Evolutionary conservation across 73 alveolate species (phyloP).

Genomic region (Chromera velia): DNA sequence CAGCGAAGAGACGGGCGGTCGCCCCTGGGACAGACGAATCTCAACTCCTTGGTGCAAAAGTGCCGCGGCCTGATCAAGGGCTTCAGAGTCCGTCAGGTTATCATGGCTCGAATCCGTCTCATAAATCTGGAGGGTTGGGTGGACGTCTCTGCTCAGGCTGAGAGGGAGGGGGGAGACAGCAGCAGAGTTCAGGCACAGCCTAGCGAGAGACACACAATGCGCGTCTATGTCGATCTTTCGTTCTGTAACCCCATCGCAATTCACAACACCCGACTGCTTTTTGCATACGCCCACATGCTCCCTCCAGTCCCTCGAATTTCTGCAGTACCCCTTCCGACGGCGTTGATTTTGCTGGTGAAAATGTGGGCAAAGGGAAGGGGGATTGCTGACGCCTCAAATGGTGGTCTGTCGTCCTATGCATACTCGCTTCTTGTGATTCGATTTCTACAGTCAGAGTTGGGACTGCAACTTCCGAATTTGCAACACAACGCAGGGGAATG

Average conservation of each 20-base stretch:
- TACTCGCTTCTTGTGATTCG: slow-evolving; percentile 4
- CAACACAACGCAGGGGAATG: background rate
- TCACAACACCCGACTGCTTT: background rate
- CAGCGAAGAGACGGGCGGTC: too few species aligned
- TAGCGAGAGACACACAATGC: too few species aligned
- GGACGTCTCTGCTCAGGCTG: too few species aligned
- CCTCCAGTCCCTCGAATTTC: slow-evolving; percentile 7
- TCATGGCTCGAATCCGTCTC: too few species aligned
- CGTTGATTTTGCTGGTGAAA: slow-evolving; percentile 4
- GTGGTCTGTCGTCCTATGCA: slow-evolving; percentile 16
- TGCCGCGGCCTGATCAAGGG: too few species aligned
- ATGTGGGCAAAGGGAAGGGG: slow-evolving; percentile 4
- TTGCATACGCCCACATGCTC: slow-evolving; percentile 1
- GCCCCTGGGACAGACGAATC: too few species aligned
- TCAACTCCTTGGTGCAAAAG: too few species aligned
- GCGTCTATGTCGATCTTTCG: slow-evolving; percentile 11
- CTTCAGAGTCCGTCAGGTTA: too few species aligned
- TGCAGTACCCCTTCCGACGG: too few species aligned
- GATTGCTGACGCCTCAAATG: slow-evolving; percentile 15
- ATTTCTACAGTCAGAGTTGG: background rate
- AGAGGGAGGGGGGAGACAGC: too few species aligned
- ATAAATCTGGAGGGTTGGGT: too few species aligned
- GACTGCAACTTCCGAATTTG: background rate
- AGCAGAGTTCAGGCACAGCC: too few species aligned
- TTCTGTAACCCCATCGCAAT: background rate